Evolutionary conservation across 768 basidiomycete species (phyloP), one percentile per base, ranked within the genome.

Genomic region (Hysterangium stoloniferum): DNA sequence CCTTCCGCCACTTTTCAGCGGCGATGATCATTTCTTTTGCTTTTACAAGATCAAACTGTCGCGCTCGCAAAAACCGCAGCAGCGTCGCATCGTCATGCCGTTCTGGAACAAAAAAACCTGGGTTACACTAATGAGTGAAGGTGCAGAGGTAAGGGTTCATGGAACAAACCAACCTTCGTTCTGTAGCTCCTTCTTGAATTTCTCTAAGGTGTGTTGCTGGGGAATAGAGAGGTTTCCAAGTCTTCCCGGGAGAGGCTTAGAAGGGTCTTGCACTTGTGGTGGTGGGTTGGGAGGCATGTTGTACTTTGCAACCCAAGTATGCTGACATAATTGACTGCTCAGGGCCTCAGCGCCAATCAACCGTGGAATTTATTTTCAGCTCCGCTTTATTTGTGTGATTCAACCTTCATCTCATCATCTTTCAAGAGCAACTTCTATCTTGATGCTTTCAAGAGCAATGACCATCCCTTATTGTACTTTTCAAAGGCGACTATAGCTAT

Each of bases 1-100:
- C 82, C 63, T 80, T 83, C 64, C 95, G 77, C 95, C 95, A 99
- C 58, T 92, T 69, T 66, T 97, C 93, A 46, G 79, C 80, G 34
- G 72, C 68, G 52, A 83, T 60, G 57, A 95, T 69, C 95, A 98
- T 99, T 58, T 69, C 67, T 71, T 91, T 95, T 8, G 92, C 77
- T 63, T 80, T 81, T 37, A 63, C 64, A 7, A 95, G 65, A 69
- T 98, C 92, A 57, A 97, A 99, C 67, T 86, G 93, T 57, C 96
- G 76, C 5, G 95, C 96, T 31, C 96, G 78, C 54, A 97, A 70
- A 71, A 95, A 99, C 81, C 83, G 73, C 56, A 90, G 69, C 41
- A 92, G 71, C 46, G 71, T 72, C 4, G 82, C 71, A 66, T 90
- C 85, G 59, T 81, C 77, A 78, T 85, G 82, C 49, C 84, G 69